Conservation (phyloP, 1,139 yeast species). For the Geotrichum macrosporum region DNA sequence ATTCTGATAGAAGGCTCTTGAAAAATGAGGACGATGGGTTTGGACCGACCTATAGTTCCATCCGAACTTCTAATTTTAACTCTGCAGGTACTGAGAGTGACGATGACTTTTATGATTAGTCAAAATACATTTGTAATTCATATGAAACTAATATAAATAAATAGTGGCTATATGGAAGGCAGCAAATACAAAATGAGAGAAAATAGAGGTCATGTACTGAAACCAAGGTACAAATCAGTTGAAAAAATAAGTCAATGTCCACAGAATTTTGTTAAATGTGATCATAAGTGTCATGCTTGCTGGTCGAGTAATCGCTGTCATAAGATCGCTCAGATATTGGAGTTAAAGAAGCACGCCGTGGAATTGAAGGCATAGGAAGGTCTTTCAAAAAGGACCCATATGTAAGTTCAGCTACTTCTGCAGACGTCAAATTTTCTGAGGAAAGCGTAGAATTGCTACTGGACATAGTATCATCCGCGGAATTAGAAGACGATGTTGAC, state of each 20-base stretch:
- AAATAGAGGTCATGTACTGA: no score
- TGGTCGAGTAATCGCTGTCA: conserved; percentile 9
- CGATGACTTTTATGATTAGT: conserved; percentile 22
- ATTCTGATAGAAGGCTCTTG: conserved; percentile 59
- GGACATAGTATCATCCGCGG: conserved; percentile 1
- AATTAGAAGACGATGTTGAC: conserved; percentile 11
- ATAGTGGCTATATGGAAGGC: no score
- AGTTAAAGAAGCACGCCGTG: conserved; percentile 14
- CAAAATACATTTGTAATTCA: not conserved
- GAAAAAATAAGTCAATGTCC: no score
- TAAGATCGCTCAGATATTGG: conserved; percentile 20
- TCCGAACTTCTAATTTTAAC: conserved; percentile 11
- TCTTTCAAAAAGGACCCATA: conserved; percentile 9
- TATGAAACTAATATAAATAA: not conserved
- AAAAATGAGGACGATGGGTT: conserved; percentile 56
- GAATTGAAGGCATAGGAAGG: conserved; percentile 2
- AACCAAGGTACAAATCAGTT: no score
- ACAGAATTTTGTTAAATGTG: not conserved
- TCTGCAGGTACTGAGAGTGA: conserved; percentile 13
- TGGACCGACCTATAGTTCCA: conserved; percentile 13
- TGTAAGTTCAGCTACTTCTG: conserved; percentile 7
- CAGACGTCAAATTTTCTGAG: conserved; percentile 8
- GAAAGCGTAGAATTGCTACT: conserved; percentile 11
- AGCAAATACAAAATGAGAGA: no score
- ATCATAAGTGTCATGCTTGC: conserved; percentile 4